Base-by-base conservation (phyloP, 306 rosid species). In the Pueraria montana region DNA sequence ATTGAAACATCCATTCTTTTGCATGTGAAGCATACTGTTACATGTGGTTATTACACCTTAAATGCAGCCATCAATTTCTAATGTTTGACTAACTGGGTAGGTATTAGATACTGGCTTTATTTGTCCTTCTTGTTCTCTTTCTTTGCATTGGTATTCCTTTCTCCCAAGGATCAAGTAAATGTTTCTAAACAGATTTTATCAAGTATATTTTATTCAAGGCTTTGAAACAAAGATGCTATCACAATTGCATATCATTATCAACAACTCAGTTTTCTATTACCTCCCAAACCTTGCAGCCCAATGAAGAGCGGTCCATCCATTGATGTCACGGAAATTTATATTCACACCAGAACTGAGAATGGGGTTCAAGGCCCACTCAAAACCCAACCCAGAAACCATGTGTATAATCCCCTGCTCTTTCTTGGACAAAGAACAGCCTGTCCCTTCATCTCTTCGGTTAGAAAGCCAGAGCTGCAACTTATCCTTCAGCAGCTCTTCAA, bases 261-360 rank as follows among this genome's bases (percentile, higher is more conserved):
- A 36, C 62, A 75, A 14, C 52, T 59, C 63, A 30, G 50, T 27
- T 78, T 21, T 52, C 80, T 66, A 73, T 84, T 91, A 96, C 99
- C 99, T 96, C 85, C 98, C 99, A 79, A 92, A 92, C 69, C 87
- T 90, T 62, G 98, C 97, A 21, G 99, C 98, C 98, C 98, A 96
- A 62, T 96, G 99, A 45, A 96, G 91, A 75, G 99, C 98, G 30
- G 97, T 94, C 95, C 94, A 88, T 36, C 99, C 99, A 20, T 76
- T 96, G 77, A 96, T 91, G 88, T 96, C 99, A 21, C 99, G 98
- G 88, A 96, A 96, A 83, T 96, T 92, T 85, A 96, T 80, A 88
- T 82, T 88, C 78, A 94, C 92, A 20, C 98, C 97, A 72, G 74
- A 86, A 82, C 86, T 84, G 76, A 96, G 97, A 80, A 94, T 88